These are phyloP conservation scores for Erysiphe pulchra DNA, from an alignment of 2,329 filamentous ascomycete species.

Conservation along the genomic window DNA sequence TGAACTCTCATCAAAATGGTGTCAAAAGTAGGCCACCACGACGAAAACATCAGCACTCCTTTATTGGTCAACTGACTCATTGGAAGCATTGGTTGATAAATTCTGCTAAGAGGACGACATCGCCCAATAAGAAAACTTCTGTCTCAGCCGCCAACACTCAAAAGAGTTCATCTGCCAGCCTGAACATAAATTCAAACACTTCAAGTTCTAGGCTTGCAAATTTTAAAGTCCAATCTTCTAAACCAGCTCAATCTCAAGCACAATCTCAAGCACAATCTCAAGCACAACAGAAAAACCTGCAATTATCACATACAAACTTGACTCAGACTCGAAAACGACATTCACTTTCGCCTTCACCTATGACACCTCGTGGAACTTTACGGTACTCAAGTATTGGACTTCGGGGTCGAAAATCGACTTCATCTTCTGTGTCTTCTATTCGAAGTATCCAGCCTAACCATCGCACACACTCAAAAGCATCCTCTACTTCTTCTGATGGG, in stretches of 20 bases:
- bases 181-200: constrained; percentile 22
- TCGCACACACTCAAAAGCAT: constrained; percentile 80
- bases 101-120: constrained; percentile 34
- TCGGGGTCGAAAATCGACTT: constrained; percentile 82
- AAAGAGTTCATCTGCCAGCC: constrained; percentile 19
- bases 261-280: constrained; percentile 9
- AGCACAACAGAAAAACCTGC: no score
- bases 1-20: constrained; percentile 21
- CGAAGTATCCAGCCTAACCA: constrained; percentile 72
- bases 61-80: constrained; percentile 38
- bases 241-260: constrained; percentile 9
- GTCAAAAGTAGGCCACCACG: constrained; percentile 14
- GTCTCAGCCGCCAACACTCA: constrained; percentile 31
- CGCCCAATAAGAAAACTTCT: constrained; percentile 19
- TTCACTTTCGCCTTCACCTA: constrained; percentile 61
- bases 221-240: constrained; percentile 18
- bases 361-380: constrained; percentile 71
- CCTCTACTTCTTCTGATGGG: constrained; percentile 65
- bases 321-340: constrained; percentile 27
- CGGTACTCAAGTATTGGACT: constrained; percentile 62
- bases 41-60: constrained; percentile 32
- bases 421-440: constrained; percentile 79
- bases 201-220: constrained; percentile 32
- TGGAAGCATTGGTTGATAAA: constrained; percentile 53
- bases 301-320: constrained; percentile 17